A percentile compares a stretch with the other conserved stretches of the same genome.
Evolutionary conservation across 768 basidiomycete genomes (phyloP).

Genomic region (Lentinula sp.): DNA sequence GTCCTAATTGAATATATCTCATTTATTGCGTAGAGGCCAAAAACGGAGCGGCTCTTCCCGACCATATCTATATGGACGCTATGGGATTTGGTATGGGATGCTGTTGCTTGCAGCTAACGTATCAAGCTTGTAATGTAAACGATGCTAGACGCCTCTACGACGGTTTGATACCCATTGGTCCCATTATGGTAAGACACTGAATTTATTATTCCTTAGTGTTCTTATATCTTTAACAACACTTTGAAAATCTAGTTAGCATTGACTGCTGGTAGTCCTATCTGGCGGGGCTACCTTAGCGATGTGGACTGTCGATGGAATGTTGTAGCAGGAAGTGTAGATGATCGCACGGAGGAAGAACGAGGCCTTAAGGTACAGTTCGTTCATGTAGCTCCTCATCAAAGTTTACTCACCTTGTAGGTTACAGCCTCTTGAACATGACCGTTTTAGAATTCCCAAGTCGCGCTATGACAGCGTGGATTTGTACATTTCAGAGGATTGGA

Average conservation of each 20-base stretch:
- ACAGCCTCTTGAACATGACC: constrained; percentile 72
- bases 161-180: constrained; percentile 90
- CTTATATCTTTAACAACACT: constrained; percentile 4
- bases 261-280: constrained; percentile 91
- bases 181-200: constrained; percentile 69
- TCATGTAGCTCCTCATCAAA: neutral
- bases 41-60: constrained; percentile 77
- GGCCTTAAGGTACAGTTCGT: constrained; percentile 59
- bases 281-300: constrained; percentile 91
- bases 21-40: constrained; percentile 61
- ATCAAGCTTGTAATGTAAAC: constrained; percentile 91
- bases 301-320: constrained; percentile 99
- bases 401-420: neutral
- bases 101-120: constrained; percentile 94
- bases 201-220: constrained; percentile 2
- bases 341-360: constrained; percentile 92
- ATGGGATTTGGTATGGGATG: constrained; percentile 99
- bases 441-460: constrained; percentile 87
- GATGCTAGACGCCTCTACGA: constrained; percentile 95
- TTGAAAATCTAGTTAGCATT: constrained; percentile 68
- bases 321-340: constrained; percentile 97
- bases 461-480: constrained; percentile 95
- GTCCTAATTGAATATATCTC: constrained; percentile 8
- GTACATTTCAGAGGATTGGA: constrained; percentile 84
- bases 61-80: constrained; percentile 97